Evolutionary conservation across 495 filamentous ascomycete species (phyloP).

Genomic region (Durotheca rogersii): DNA sequence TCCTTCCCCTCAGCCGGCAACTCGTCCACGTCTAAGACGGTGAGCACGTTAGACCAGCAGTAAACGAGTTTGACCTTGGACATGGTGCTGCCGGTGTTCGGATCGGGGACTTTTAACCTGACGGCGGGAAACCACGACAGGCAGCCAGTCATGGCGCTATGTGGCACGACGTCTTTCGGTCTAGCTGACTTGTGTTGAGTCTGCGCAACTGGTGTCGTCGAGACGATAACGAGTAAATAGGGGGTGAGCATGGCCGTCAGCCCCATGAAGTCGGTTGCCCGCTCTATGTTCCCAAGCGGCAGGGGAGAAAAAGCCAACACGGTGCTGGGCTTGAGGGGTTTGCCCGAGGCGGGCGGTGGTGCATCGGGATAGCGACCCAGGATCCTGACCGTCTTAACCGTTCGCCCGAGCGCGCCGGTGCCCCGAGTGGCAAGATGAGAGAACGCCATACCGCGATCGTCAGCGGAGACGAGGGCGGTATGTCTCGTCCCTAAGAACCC

Average conservation of each 20-base stretch:
- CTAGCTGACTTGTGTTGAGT: constrained; percentile 91
- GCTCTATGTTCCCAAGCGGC: constrained; percentile 88
- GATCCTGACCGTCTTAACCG: constrained; percentile 85
- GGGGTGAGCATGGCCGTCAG: constrained; percentile 95
- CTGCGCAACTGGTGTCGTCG: constrained; percentile 90
- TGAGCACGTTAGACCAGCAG: constrained; percentile 96
- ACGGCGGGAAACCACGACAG: constrained; percentile 97
- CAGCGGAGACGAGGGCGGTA: constrained; percentile 95
- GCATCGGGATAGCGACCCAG: constrained; percentile 83
- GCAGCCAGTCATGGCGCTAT: constrained; percentile 89
- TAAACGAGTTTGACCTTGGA: constrained; percentile 91
- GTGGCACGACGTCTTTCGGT: constrained; percentile 84
- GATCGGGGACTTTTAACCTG: constrained; percentile 75
- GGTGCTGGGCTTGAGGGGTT: constrained; percentile 86
- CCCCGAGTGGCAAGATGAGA: constrained; percentile 93
- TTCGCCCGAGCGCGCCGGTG: constrained; percentile 79
- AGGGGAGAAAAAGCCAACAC: constrained; percentile 89
- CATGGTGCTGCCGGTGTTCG: constrained; percentile 51
- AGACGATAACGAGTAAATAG: constrained; percentile 93
- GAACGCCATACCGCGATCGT: constrained; percentile 95
- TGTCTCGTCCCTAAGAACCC: constrained; percentile 95
- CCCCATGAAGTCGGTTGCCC: constrained; percentile 82
- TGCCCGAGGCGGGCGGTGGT: constrained; percentile 49
- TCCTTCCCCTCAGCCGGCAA: constrained; percentile 64
- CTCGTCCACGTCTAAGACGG: constrained; percentile 83